Evolutionary conservation across 805 yeast genomes (phyloP).

Genomic region (Ogataea pignaliae): DNA sequence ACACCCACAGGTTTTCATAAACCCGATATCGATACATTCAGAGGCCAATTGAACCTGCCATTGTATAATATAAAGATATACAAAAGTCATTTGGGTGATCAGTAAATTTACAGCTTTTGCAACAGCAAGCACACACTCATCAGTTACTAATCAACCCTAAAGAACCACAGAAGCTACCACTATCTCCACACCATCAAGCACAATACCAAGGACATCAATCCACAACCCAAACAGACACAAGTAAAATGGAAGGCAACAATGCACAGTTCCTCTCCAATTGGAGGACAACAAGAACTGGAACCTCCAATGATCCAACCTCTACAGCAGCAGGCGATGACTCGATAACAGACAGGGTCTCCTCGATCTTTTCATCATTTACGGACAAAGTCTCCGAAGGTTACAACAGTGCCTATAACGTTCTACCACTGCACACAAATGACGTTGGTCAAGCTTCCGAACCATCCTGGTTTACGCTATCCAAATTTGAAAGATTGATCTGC

Average conservation of each 20-base stretch:
- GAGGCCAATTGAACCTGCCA: too few species aligned
- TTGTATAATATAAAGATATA: too few species aligned
- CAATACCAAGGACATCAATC: too few species aligned
- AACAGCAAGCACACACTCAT: too few species aligned
- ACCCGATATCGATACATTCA: too few species aligned
- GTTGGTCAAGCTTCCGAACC: constrained; percentile 57
- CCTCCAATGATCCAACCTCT: constrained; percentile 3
- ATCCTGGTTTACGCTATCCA: constrained; percentile 66
- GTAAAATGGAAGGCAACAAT: constrained; percentile 1
- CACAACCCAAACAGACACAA: too few species aligned
- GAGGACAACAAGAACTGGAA: constrained; percentile 20
- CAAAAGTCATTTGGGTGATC: too few species aligned
- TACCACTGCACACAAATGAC: constrained; percentile 61
- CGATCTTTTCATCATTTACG: constrained; percentile 17
- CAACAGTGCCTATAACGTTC: constrained; percentile 56
- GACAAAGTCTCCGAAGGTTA: constrained; percentile 25
- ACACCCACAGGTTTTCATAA: too few species aligned
- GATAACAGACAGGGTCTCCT: constrained; percentile 15
- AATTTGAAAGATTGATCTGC: constrained; percentile 76
- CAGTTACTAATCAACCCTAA: too few species aligned
- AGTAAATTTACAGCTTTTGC: too few species aligned
- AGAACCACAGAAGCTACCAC: too few species aligned
- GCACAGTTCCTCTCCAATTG: constrained; percentile 27
- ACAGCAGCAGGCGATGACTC: constrained; percentile 9
- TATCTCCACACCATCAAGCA: too few species aligned